A percentile compares a stretch with the other conserved stretches of the same genome.
phyloP scores from a whole-genome alignment of 176 grass and related monocot genomes.

The Dactylis glomerata region DNA sequence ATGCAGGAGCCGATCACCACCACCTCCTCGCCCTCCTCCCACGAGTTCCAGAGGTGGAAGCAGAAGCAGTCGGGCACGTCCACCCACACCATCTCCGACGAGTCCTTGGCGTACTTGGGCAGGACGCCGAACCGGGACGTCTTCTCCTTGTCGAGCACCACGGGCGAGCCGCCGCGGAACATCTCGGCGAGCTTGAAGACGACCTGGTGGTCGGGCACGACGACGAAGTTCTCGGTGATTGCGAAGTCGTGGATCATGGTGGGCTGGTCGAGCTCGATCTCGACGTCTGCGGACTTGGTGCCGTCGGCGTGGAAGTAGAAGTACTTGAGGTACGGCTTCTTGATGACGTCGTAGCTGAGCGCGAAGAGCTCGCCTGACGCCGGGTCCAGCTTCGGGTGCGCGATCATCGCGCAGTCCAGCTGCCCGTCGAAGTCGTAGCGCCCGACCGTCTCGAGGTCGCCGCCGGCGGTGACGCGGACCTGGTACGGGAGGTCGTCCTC shows the following conservation, averaged over 20 bases:
- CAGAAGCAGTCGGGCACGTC: conserved; percentile 97
- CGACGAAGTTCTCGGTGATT: conserved; percentile 75
- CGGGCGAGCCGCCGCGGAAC: conserved; percentile 75
- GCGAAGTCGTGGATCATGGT: conserved; percentile 99
- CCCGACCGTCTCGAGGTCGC: conserved; percentile 57
- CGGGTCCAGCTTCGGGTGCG: conserved; percentile 83
- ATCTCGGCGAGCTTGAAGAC: conserved; percentile 88
- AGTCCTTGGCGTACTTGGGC: conserved; percentile 57
- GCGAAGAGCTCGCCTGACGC: conserved; percentile 64
- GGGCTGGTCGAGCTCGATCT: conserved; percentile 68
- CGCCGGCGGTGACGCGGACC: conserved; percentile 40
- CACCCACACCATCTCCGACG: conserved; percentile 73
- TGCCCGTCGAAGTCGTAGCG: conserved; percentile 75
- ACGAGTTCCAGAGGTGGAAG: conserved; percentile 98
- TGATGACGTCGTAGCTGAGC: conserved; percentile 85
- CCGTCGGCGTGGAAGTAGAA: conserved; percentile 66
- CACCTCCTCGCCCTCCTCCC: conserved; percentile 77
- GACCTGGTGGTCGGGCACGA: conserved; percentile 87
- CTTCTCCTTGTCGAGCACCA: conserved; percentile 69
- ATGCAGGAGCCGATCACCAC: conserved; percentile 90
- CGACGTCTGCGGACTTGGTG: conserved; percentile 62
- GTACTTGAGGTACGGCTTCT: conserved; percentile 67
- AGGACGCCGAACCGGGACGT: conserved; percentile 73
- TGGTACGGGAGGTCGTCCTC: conserved; percentile 95
- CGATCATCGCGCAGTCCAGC: conserved; percentile 65